phyloP scores from a whole-genome alignment of 345 rosid genomes.

The Sonneratia caseolaris region DNA sequence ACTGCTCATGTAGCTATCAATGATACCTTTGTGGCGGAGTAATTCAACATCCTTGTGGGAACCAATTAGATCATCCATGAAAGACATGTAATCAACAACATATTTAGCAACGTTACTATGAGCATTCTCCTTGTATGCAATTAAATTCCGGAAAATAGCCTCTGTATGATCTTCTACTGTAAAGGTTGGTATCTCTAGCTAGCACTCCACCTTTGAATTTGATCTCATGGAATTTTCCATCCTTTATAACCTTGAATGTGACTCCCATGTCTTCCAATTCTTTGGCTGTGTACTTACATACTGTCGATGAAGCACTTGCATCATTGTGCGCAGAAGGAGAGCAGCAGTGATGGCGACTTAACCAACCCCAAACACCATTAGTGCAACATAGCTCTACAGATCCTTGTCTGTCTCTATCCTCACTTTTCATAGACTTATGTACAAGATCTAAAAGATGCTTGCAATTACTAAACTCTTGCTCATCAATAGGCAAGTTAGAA shows the following conservation, averaged over 20 bases:
- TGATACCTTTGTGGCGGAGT: slow-evolving; percentile 3
- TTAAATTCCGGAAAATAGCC: slow-evolving; percentile 10
- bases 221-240: slow-evolving; percentile 9
- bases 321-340: too few species aligned
- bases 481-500: background rate
- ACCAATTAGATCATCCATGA: slow-evolving; percentile 17
- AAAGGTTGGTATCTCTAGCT: slow-evolving; percentile 5
- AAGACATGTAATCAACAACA: slow-evolving; percentile 6
- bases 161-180: slow-evolving; percentile 1
- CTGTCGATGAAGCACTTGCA: too few species aligned
- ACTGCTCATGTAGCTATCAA: slow-evolving; percentile 8
- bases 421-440: background rate
- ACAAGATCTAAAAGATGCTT: slow-evolving; percentile 11
- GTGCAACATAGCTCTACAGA: too few species aligned
- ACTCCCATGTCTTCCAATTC: slow-evolving; percentile 22
- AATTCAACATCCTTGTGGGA: slow-evolving; percentile 14
- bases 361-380: too few species aligned
- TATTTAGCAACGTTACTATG: background rate
- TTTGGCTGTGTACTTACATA: slow-evolving; percentile 1
- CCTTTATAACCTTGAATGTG: slow-evolving; percentile 1
- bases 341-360: too few species aligned
- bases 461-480: background rate
- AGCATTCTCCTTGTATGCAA: slow-evolving; percentile 11
- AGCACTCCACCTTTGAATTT: slow-evolving; percentile 9
- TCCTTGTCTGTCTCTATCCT: background rate